Base-by-base conservation (phyloP, 2,329 filamentous ascomycete species). In the Cladophialophora carrionii region DNA sequence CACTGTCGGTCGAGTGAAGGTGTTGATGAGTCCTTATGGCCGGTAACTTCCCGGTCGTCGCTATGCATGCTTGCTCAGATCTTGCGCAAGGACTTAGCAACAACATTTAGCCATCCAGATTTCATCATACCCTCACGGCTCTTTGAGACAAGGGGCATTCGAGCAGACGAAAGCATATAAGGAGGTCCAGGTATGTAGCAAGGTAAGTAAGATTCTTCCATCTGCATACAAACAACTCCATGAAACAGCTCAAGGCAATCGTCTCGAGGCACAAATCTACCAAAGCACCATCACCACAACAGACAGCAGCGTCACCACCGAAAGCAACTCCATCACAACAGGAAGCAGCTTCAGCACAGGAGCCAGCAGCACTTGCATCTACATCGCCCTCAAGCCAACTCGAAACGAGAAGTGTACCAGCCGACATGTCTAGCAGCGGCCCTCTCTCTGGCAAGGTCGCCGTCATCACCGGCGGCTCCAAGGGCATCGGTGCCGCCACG, bases 381-480 rank as follows among this genome's bases (percentile, higher is more conserved):
- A 14, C 48, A 26, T 8, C 48, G 26, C 20, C 37, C 37, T 43
- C 37, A 43, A 43, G 26, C 22, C 20, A 52, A 12, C 48, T 14
- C 8, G 26, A 22, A 34, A 20, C 56, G 14, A 49, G 10, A 17
- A 53, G 34, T 49, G 41, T 17, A 52, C 10, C 49, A 26, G 48
- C n/a, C 46, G 48, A 17, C 4, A 68, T 68, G 67, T 62, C 67
- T 46, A 41, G 64, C 31, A 41, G 64, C 31, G 22, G 48, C 7
- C 48, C 64, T 4, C 64, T 68, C 31, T 57, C 61, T 26, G 67
- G 64, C 61, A 68, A 68, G 57, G 74, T 78, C 49, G 73, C 75
- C 58, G 67, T 80, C 52, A 74, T 80, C 53, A 80, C 78, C 8
- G 78, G 79, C 46, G 76, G 74, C 5, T 76, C 76, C 20, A 76